Conservation (phyloP, 305 asterid genomes). For the Fraxinus floribunda region DNA sequence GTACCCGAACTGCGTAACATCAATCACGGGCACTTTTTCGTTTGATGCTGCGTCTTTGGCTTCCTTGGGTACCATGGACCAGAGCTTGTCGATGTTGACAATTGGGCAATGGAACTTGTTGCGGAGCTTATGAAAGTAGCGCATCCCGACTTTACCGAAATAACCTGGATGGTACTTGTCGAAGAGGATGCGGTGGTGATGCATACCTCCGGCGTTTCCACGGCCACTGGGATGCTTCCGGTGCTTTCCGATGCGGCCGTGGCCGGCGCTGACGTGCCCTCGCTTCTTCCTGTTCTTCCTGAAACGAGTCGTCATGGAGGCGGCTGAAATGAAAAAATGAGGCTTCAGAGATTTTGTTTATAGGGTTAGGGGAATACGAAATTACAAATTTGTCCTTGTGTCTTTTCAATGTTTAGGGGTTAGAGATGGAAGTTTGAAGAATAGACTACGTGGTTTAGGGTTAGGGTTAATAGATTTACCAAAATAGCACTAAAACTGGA, state of each 20-base stretch:
- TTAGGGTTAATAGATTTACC: background rate
- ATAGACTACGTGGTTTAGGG: background rate
- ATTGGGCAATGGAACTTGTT: conserved; percentile 34
- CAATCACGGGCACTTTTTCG: conserved; percentile 11
- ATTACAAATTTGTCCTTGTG: background rate
- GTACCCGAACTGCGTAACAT: background rate
- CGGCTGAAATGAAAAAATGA: background rate
- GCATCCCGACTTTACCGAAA: conserved; percentile 27
- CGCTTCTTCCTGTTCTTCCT: conserved; percentile 34
- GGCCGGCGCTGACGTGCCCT: conserved; percentile 35
- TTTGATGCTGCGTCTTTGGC: conserved; percentile 26
- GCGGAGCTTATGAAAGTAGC: conserved; percentile 32
- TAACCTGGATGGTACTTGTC: conserved; percentile 31
- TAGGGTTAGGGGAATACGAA: background rate
- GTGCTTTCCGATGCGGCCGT: conserved; percentile 23
- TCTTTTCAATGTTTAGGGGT: background rate
- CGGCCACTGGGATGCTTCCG: conserved; percentile 27
- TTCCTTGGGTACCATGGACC: conserved; percentile 27
- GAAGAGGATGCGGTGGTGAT: conserved; percentile 32
- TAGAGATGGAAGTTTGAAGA: background rate
- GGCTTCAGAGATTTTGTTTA: background rate
- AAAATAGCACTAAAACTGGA: background rate
- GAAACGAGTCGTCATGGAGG: conserved; percentile 30
- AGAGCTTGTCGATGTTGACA: conserved; percentile 32
- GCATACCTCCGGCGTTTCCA: conserved; percentile 31